Conservation (phyloP, 2,329 filamentous ascomycete genomes). For the Mycosphaerella arachidis region DNA sequence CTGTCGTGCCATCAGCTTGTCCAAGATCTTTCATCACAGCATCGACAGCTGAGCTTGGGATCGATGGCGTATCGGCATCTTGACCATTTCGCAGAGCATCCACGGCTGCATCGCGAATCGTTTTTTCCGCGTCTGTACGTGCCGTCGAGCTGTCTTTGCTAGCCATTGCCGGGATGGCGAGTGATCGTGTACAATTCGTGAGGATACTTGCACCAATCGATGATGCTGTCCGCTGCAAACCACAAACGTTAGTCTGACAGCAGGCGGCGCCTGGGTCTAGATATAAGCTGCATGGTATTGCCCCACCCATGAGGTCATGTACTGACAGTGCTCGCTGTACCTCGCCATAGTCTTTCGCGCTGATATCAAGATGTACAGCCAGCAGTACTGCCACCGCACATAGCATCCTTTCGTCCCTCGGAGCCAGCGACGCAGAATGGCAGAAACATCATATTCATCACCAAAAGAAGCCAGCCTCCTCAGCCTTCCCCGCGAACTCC, state of each 20-base stretch:
- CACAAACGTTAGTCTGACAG: too few relatives aligned
- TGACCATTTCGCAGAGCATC: background rate
- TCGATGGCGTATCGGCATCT: background rate
- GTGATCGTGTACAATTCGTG: background rate
- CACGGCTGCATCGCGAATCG: background rate
- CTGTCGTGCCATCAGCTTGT: background rate
- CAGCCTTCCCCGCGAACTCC: slow-evolving; percentile 15
- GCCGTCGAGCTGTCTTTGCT: background rate
- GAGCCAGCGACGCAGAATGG: background rate
- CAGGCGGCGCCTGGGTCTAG: too few relatives aligned
- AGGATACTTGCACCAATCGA: too few relatives aligned
- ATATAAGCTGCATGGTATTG: too few relatives aligned
- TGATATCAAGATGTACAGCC: too few relatives aligned
- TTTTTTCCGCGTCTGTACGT: background rate
- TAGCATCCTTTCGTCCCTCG: too few relatives aligned
- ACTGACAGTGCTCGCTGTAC: too few relatives aligned
- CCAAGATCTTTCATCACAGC: background rate
- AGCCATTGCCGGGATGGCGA: background rate
- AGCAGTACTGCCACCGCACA: too few relatives aligned
- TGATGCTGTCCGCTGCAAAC: too few relatives aligned
- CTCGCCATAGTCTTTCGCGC: too few relatives aligned
- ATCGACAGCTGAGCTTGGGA: background rate
- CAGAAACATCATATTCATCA: background rate
- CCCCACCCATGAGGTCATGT: too few relatives aligned
- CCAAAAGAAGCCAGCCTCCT: slow-evolving; percentile 11